Evolutionary conservation across 768 basidiomycete species (phyloP).

Genomic region (Suillus subalutaceus): DNA sequence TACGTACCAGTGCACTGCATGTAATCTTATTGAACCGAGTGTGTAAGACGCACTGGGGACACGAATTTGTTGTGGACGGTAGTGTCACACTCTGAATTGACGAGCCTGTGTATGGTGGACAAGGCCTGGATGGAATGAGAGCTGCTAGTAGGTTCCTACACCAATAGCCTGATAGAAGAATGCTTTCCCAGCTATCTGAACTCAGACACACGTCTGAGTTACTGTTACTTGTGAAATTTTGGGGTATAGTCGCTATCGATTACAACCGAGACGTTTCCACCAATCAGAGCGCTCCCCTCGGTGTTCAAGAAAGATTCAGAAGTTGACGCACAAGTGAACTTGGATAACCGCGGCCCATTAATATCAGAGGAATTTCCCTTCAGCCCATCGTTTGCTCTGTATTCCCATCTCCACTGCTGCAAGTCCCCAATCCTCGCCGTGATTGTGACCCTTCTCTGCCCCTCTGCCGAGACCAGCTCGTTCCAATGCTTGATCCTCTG

Average conservation of each 20-base stretch:
- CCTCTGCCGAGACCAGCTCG: slow-evolving; percentile 85
- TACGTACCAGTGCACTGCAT: not conserved
- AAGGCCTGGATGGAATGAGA: not conserved
- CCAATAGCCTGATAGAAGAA: not conserved
- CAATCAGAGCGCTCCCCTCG: not conserved
- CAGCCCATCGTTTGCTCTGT: slow-evolving; percentile 64
- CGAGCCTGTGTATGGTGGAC: not conserved
- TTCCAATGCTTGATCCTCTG: slow-evolving; percentile 92
- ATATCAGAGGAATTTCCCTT: slow-evolving; percentile 57
- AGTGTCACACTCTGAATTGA: not conserved
- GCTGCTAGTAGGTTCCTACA: not conserved
- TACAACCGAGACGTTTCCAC: not conserved
- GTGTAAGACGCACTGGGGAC: not conserved
- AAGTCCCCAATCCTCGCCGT: slow-evolving; percentile 97
- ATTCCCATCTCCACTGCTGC: slow-evolving; percentile 94
- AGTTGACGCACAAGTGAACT: not conserved
- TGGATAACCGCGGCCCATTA: not conserved
- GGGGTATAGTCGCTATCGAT: not conserved
- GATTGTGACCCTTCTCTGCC: slow-evolving; percentile 84
- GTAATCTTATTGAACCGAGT: not conserved
- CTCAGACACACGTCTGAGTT: not conserved
- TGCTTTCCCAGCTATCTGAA: not conserved
- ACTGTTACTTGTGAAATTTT: not conserved
- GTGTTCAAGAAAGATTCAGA: not conserved
- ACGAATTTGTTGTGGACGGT: not conserved